Conservation (phyloP, 495 filamentous ascomycete species). For the Lophiostoma macrostomum region DNA sequence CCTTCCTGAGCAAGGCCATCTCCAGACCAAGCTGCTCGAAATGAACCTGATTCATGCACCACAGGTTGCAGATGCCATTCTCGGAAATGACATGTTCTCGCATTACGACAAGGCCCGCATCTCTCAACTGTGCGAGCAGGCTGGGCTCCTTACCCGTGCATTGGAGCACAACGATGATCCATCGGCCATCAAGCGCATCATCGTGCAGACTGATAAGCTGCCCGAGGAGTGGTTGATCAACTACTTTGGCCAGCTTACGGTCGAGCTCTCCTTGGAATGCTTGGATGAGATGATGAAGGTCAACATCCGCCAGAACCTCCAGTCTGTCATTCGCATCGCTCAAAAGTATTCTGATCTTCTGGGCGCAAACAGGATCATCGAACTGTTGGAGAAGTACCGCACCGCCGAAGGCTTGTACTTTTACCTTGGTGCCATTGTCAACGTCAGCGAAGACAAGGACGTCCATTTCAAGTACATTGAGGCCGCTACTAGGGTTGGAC, state of each 20-base stretch:
- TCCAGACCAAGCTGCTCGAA: slow-evolving; percentile 92
- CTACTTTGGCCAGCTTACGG: slow-evolving; percentile 89
- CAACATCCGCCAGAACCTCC: slow-evolving; percentile 96
- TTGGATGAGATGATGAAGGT: slow-evolving; percentile 91
- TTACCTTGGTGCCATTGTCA: slow-evolving; percentile 96
- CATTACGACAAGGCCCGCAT: slow-evolving; percentile 89
- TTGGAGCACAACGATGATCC: slow-evolving; percentile 93
- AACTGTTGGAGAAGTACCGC: slow-evolving; percentile 94
- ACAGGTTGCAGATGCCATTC: slow-evolving; percentile 95
- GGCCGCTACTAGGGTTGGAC: slow-evolving; percentile 86
- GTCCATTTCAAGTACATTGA: slow-evolving; percentile 99
- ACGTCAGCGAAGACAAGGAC: slow-evolving; percentile 89
- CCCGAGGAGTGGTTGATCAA: slow-evolving; percentile 83
- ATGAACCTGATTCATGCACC: slow-evolving; percentile 97
- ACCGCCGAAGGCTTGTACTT: slow-evolving; percentile 96
- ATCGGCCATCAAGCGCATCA: slow-evolving; percentile 80
- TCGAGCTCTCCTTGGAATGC: slow-evolving; percentile 92
- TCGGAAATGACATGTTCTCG: slow-evolving; percentile 96
- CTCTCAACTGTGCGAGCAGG: slow-evolving; percentile 86
- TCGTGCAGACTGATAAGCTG: slow-evolving; percentile 78
- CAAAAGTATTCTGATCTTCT: slow-evolving; percentile 98
- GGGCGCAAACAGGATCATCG: slow-evolving; percentile 83
- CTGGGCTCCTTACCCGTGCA: slow-evolving; percentile 52
- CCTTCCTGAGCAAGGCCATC: slow-evolving; percentile 84
- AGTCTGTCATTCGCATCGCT: slow-evolving; percentile 87